phyloP scores from a whole-genome alignment of 2,329 filamentous ascomycete species.

The Calycina herbarum region DNA sequence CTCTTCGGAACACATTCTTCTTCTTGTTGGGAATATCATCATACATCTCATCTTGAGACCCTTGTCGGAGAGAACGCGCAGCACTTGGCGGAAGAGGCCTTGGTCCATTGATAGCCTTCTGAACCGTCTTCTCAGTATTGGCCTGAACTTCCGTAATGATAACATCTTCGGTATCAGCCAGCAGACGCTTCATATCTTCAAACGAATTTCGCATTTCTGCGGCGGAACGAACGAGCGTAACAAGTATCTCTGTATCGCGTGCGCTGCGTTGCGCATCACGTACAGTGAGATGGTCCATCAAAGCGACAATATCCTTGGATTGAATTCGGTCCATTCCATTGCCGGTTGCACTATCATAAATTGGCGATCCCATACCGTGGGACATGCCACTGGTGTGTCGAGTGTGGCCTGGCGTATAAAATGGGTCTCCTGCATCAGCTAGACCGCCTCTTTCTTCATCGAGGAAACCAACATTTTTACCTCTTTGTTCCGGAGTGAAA shows the following conservation, averaged over 20 bases:
- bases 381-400: slow-evolving; percentile 86
- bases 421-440: slow-evolving; percentile 61
- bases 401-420: slow-evolving; percentile 58
- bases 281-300: slow-evolving; percentile 98
- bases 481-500: slow-evolving; percentile 46
- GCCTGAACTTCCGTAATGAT: slow-evolving; percentile 86
- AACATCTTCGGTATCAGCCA: slow-evolving; percentile 85
- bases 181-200: slow-evolving; percentile 89
- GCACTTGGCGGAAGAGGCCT: slow-evolving; percentile 72
- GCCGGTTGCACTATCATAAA: slow-evolving; percentile 88
- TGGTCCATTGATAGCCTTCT: slow-evolving; percentile 81
- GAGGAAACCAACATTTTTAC: slow-evolving; percentile 48
- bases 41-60: slow-evolving; percentile 52
- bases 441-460: slow-evolving; percentile 52
- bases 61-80: slow-evolving; percentile 44
- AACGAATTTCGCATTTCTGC: slow-evolving; percentile 97
- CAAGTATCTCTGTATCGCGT: slow-evolving; percentile 92
- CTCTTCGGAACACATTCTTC: slow-evolving; percentile 89
- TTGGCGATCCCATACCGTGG: slow-evolving; percentile 82
- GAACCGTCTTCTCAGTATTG: slow-evolving; percentile 81
- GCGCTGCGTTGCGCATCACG: slow-evolving; percentile 95
- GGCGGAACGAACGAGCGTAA: slow-evolving; percentile 88
- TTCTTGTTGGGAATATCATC: slow-evolving; percentile 72
- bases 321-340: slow-evolving; percentile 88
- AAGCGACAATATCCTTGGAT: slow-evolving; percentile 91